Base-by-base conservation (phyloP, 345 rosid genomes). In the Eucalyptus pauciflora region DNA sequence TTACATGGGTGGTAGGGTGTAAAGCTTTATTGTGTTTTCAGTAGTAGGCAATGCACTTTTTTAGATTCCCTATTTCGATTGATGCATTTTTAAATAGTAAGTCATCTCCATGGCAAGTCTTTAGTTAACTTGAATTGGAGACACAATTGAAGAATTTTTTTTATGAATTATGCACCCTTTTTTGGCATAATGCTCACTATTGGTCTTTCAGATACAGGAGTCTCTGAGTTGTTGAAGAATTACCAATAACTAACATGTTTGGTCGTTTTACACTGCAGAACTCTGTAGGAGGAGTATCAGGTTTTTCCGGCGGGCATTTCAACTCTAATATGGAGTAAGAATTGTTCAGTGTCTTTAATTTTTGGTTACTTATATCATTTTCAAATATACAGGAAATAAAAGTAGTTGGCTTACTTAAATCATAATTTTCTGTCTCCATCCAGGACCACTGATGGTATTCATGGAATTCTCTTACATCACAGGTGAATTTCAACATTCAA, bases 271-370 rank as follows among this genome's bases (percentile, higher is more conserved):
- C 83, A 5, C 31, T 92, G 60, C 91, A 98, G 99, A 98, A 98
- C 93, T 98, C 99, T 76, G 95, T 97, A 67, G 99, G 99, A 88
- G 99, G 99, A 88, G 91, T 71, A 86, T 97, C 99, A 60, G 98
- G 92, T 91, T 94, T 93, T 91, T 94, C 99, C 52, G 98, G 98
- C 60, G 93, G 91, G 86, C 99, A 98, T 92, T 90, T 89, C 94
- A 97, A 97, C 90, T 94, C 99, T 71, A 94, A 94, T 88, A 91
- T 87, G 85, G 91, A 52, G 99, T 97, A 95, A 91, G 94, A 20
- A 71, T 37, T 37, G 46, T 37, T 37, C 46, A 71, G 25, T 18
- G 41, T 71, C 46, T 71, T 10, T 6, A 16, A 71, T 33, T 71
- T 37, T 71, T 71, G 27, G 46, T 71, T 71, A 71, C 46, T 18